Percentiles rank a stretch among this genome's conserved stretches.
phyloP scores from a whole-genome alignment of 2,329 filamentous ascomycete species.

The Colletotrichum sp. region DNA sequence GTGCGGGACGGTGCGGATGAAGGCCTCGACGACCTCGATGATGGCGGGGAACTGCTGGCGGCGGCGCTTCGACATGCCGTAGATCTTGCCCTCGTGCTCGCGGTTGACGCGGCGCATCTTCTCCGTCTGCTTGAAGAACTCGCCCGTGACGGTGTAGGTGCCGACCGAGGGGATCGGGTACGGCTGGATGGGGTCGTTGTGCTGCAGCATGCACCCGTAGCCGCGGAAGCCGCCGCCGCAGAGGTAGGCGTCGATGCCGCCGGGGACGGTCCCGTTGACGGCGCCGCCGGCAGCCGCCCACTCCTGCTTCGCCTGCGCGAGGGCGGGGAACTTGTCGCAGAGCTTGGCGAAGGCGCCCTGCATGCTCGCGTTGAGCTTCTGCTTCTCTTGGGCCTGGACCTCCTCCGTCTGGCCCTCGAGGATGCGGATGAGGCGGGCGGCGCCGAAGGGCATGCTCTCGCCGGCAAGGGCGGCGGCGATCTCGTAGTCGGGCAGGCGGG shows the following conservation, averaged over 20 bases:
- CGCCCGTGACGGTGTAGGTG: slow-evolving; percentile 71
- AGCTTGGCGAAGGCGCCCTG: slow-evolving; percentile 63
- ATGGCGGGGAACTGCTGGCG: slow-evolving; percentile 86
- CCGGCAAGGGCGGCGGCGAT: slow-evolving; percentile 58
- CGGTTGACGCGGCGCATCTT: slow-evolving; percentile 58
- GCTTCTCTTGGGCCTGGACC: slow-evolving; percentile 50
- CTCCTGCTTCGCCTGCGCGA: slow-evolving; percentile 40
- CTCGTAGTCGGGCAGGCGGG: slow-evolving; percentile 51
- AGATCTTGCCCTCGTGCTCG: slow-evolving; percentile 61
- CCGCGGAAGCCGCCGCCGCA: slow-evolving; percentile 91
- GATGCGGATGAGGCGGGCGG: slow-evolving; percentile 60
- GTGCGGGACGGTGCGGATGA: slow-evolving; percentile 71
- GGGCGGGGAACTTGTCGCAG: slow-evolving; percentile 51
- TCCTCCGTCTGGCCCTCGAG: slow-evolving; percentile 45
- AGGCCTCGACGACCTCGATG: slow-evolving; percentile 77
- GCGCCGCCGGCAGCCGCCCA: slow-evolving; percentile 30
- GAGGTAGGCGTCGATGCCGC: slow-evolving; percentile 76
- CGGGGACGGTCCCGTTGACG: slow-evolving; percentile 26
- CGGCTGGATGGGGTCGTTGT: slow-evolving; percentile 72
- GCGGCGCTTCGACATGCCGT: slow-evolving; percentile 81
- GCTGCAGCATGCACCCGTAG: slow-evolving; percentile 90
- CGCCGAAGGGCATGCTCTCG: slow-evolving; percentile 66
- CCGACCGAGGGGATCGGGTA: slow-evolving; percentile 88
- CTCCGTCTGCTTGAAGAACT: slow-evolving; percentile 62
- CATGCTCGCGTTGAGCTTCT: slow-evolving; percentile 64